Evolutionary conservation across 129 eudicot genomes (phyloP).

Genomic region (Kitagawia praeruptora): DNA sequence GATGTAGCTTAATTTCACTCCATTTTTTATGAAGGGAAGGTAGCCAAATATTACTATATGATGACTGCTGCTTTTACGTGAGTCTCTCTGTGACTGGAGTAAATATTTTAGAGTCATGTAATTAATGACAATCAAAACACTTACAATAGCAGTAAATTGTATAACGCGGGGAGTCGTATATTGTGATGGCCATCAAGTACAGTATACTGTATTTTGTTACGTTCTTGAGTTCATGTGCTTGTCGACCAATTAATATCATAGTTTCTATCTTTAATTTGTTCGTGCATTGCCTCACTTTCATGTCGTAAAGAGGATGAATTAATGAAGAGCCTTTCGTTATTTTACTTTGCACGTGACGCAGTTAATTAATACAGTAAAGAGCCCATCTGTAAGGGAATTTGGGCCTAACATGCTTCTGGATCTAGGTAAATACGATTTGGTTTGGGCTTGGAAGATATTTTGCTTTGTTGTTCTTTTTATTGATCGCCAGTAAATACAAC

Average conservation of each 20-base stretch:
- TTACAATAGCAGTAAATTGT: not conserved
- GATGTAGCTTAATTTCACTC: constrained; percentile 19
- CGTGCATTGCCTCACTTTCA: not conserved
- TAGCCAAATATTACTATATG: not conserved
- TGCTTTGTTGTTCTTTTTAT: no score
- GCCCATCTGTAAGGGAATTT: not conserved
- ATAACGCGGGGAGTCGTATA: not conserved
- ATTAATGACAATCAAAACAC: not conserved
- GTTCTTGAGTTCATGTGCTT: not conserved
- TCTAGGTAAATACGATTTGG: not conserved
- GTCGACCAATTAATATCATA: not conserved
- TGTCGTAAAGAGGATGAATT: not conserved
- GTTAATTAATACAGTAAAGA: not conserved
- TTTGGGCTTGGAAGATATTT: not conserved
- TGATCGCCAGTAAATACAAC: no score
- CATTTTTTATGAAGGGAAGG: constrained; percentile 22
- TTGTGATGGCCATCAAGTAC: not conserved
- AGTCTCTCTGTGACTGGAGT: constrained; percentile 26
- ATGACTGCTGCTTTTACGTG: constrained; percentile 25
- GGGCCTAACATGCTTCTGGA: not conserved
- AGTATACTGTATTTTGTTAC: not conserved
- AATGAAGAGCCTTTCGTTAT: not conserved
- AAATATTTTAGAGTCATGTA: constrained; percentile 2
- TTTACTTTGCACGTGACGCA: not conserved
- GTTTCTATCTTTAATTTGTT: not conserved